These are phyloP conservation scores for Candida quercuum DNA, from an alignment of 805 yeast genomes.

Conservation along the genomic window DNA sequence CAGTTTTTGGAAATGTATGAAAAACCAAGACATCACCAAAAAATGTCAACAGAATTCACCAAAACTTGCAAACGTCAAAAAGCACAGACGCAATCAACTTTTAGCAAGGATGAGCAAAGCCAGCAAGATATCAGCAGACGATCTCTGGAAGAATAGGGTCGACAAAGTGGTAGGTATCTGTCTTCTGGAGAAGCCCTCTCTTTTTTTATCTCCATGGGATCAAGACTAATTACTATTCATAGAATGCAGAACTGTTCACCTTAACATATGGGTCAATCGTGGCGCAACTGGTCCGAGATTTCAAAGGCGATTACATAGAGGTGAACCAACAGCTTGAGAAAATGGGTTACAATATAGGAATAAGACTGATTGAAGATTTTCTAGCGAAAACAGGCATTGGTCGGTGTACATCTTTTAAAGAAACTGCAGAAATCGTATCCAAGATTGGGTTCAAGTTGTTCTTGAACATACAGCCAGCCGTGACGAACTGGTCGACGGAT, in stretches of 20 bases:
- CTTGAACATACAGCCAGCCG: conserved; percentile 71
- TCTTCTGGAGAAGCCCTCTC: too few species aligned
- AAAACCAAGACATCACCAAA: neutral
- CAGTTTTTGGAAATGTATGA: neutral
- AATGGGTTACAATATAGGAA: conserved; percentile 95
- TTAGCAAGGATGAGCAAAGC: conserved; percentile 35
- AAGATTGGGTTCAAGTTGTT: conserved; percentile 90
- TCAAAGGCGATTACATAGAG: conserved; percentile 63
- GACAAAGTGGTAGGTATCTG: conserved; percentile 72
- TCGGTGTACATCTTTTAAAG: conserved; percentile 73
- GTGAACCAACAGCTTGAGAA: conserved; percentile 81
- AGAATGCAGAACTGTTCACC: conserved; percentile 92
- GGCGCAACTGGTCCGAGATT: conserved; percentile 83
- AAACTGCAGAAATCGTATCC: conserved; percentile 81
- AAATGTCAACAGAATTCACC: neutral
- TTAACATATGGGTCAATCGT: conserved; percentile 93
- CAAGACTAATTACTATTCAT: conserved; percentile 1
- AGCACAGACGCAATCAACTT: too few species aligned
- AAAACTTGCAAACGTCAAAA: too few species aligned
- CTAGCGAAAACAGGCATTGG: conserved; percentile 83
- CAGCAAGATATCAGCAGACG: conserved; percentile 62
- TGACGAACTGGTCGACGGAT: conserved; percentile 73
- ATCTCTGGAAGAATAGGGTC: conserved; percentile 82
- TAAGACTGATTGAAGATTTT: conserved; percentile 87
- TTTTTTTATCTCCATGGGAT: conserved; percentile 4